phyloP scores from a whole-genome alignment of 805 yeast genomes.

The Candida adriatica region DNA sequence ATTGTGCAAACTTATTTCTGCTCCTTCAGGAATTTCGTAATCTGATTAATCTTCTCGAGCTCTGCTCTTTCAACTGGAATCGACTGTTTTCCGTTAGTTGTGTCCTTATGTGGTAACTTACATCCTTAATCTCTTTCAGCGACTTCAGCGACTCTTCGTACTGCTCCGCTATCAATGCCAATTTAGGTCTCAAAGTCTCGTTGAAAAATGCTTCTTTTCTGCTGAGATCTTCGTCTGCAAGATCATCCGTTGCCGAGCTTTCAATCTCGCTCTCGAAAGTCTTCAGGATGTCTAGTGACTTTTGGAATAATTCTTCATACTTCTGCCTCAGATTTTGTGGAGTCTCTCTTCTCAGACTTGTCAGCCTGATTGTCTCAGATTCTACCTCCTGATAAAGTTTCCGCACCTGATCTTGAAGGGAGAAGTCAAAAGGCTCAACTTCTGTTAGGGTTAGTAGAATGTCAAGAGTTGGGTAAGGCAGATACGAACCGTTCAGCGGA shows the following conservation, averaged over 20 bases:
- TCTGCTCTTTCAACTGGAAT: conserved; percentile 24
- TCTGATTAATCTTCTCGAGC: conserved; percentile 23
- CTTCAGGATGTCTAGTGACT: conserved; percentile 22
- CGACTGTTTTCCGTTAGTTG: conserved; percentile 2
- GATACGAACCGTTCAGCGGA: conserved; percentile 16
- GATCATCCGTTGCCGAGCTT: conserved; percentile 9
- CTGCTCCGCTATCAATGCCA: conserved; percentile 12
- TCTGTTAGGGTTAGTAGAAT: conserved; percentile 19
- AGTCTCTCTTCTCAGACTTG: conserved; percentile 45
- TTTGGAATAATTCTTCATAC: conserved; percentile 34
- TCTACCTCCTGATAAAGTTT: conserved; percentile 54
- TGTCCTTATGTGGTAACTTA: conserved; percentile 6
- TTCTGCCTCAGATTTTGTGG: conserved; percentile 36
- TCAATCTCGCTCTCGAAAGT: conserved; percentile 20
- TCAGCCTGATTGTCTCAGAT: conserved; percentile 48
- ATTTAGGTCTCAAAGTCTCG: conserved; percentile 5
- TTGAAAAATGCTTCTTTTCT: conserved; percentile 4
- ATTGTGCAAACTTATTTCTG: too few species aligned
- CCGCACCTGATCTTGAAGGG: conserved; percentile 53
- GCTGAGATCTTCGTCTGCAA: conserved; percentile 2
- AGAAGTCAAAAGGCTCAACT: conserved; percentile 67
- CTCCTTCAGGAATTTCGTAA: conserved; percentile 19
- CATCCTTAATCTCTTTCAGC: conserved; percentile 17
- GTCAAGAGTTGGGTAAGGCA: too few species aligned
- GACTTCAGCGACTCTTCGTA: conserved; percentile 13